Base-by-base conservation (phyloP, 1,139 yeast species). In the Eremothecium sinecaudum region DNA sequence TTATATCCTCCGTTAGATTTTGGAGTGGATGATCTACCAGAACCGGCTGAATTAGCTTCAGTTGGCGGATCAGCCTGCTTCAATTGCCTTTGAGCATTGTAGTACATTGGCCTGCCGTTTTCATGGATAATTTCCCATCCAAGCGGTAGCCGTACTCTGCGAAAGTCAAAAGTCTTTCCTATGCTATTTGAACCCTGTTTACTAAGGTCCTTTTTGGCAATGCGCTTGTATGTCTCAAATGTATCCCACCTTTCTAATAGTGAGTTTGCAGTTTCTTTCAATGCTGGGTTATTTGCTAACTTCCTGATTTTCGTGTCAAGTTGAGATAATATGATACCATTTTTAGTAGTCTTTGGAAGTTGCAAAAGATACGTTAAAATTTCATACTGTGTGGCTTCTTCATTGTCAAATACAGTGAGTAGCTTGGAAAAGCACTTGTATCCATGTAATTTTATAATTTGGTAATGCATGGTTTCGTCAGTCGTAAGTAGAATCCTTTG, bases 291-390 rank as follows among this genome's bases (percentile, higher is more conserved):
- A 7, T 40, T 24, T n/a, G 35, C 45, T 39, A 84, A 55, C 3
- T 64, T 67, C 33, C 62, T 56, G 5, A 86, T 71, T 13, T 75
- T 71, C 25, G 68, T 67, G 48, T 83, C 94, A 36, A 90, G 76
- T 47, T 76, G 78, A 13, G 92, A 77, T 36, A 79, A 73, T n/a
- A 76, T 70, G 40, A 90, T 80, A 50, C 84, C 80, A 58, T 84
- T 86, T 46, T 77, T 72, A 1, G 94, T 81, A 31, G 86, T 68
- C 33, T 72, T 69, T 4, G 97, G 97, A 87, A 95, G 82, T 36
- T 65, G 63, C 23, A 65, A 56, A 43, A 90, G 64, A 23, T 86
- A 70, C 30, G 64, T 63, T 35, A 86, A 59, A 25, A 81, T 64
- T 50, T 66, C 60, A 5, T 58, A 48, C 5, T 69, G 63, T 32